Evolutionary conservation across 2,329 filamentous ascomycete species (phyloP), one percentile per base, ranked within the genome.

Genomic region (Ceratocystis alfenasii): DNA sequence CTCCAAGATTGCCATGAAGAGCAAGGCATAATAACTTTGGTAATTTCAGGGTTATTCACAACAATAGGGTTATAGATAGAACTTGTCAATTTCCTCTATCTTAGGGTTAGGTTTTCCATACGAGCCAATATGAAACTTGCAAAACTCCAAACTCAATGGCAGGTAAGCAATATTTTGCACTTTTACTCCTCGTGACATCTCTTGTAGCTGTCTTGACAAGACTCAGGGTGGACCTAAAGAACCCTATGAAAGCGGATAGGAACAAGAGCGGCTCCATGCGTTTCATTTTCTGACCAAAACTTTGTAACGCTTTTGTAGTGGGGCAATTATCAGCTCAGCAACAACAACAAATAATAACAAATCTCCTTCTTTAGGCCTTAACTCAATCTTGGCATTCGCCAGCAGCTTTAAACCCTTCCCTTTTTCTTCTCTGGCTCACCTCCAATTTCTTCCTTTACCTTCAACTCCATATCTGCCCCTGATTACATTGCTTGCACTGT

Each of bases 1-100:
- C 12, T 61, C 17, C 12, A 12, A 65, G 64, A 30, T 30, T n/a
- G 55, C 64, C 7, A 45, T 61, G 45, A 65, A 61, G 61, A 10
- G 17, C 61, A 30, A 33, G 61, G 5, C 33, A 57, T 70, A 20
- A 12, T 28, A 28, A 12, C 2, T 2, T 2, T 53, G 10, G 22
- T 5, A 28, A 1, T 10, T 15, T 6, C 48, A 53, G 48, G 48
- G 48, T 53, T 53, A 53, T 3, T 15, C 20, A 20, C 12, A 53
- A 28, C 8, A 5, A 28, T 53, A 53, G 48, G 48, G 48, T 53
- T 53, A 53, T 28, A 53, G 10, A 41, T 41, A 15, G 36, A 41
- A 41, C 3, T 41, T 41, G 33, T 36, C 33, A 4, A 4, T 41
- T 41, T 41, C 10, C 3, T 41, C 36, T 1, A 5, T 0, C 36